Base-by-base conservation (phyloP, 306 rosid genomes). In the Vicia villosa region DNA sequence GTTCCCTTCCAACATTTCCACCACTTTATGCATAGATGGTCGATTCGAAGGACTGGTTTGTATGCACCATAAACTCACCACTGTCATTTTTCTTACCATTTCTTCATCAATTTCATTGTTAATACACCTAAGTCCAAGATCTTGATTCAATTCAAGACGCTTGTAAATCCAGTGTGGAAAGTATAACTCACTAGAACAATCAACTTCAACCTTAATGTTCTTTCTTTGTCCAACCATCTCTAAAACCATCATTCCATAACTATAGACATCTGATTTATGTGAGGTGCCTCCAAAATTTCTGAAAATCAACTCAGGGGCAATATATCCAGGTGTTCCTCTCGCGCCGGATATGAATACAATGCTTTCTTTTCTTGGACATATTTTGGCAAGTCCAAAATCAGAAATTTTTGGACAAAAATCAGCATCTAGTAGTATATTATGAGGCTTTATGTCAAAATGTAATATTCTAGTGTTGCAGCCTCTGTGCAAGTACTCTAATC, bases 1-100 rank as follows among this genome's bases (percentile, higher is more conserved):
- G 14, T 49, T 52, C 7, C 71, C 64, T 62, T 76, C 80, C 15
- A 76, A 8, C 85, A 74, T 84, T 20, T 78, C 80, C 11, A 78
- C 81, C 11, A 74, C 88, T 64, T 57, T 38, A 9, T 24, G 63
- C 64, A 77, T 80, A 0, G 77, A 4, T 20, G 83, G 85, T 1
- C 81, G 50, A n/a, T 68, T 51, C 11, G 73, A 65, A 4, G 85
- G 83, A 2, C 81, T 13, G 1, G 77, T 78, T n/a, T 60, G 80
- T 11, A 76, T 76, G 67, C 81, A 77, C 81, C 81, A 70, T 54
- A 77, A 55, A 22, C 72, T 65, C 45, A 67, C 82, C n/a, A 81
- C 14, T 14, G 64, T 65, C 86, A 84, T 45, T 63, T 81, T 84
- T 46, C 72, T 70, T 2, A 72, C 51, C 72, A 8, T 76, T 15